Conservation (phyloP, 2,329 filamentous ascomycete species). For the Epichloe coenophiala region DNA sequence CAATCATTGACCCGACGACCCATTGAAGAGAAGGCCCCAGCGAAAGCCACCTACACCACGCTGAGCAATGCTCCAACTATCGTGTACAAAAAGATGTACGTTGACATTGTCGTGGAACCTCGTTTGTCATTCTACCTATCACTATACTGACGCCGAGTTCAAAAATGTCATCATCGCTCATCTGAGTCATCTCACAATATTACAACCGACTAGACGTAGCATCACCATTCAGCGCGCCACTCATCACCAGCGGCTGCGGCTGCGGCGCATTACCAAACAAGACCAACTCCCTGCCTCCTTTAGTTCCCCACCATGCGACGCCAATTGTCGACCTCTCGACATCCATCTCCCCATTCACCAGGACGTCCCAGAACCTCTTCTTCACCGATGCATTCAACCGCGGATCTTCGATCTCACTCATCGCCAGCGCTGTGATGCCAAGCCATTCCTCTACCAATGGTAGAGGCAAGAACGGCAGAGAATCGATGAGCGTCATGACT, state of each 20-base stretch:
- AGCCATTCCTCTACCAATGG: constrained; percentile 69
- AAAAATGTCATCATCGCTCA: too few species aligned
- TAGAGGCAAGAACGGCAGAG: constrained; percentile 60
- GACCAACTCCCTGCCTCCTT: constrained; percentile 39
- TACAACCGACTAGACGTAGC: constrained; percentile 22
- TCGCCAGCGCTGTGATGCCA: constrained; percentile 51
- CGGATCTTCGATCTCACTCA: constrained; percentile 50
- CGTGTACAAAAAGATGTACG: too few species aligned
- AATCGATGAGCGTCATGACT: constrained; percentile 64
- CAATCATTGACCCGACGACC: too few species aligned
- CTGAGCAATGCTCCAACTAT: too few species aligned
- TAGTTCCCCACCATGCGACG: constrained; percentile 72
- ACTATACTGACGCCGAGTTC: too few species aligned
- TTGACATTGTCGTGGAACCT: too few species aligned
- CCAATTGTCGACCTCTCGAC: constrained; percentile 67
- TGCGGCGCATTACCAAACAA: constrained; percentile 15
- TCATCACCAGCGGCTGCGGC: constrained; percentile 32
- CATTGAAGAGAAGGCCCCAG: too few species aligned
- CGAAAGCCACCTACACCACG: too few species aligned
- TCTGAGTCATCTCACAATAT: constrained; percentile 2
- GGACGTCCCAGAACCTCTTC: constrained; percentile 63
- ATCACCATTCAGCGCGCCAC: constrained; percentile 32
- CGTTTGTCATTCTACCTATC: too few species aligned
- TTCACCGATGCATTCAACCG: constrained; percentile 51
- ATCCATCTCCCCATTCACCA: constrained; percentile 77